These are phyloP conservation scores for Dactylellina drechsleri DNA, from an alignment of 2,329 filamentous ascomycete genomes.

Conservation along the genomic window DNA sequence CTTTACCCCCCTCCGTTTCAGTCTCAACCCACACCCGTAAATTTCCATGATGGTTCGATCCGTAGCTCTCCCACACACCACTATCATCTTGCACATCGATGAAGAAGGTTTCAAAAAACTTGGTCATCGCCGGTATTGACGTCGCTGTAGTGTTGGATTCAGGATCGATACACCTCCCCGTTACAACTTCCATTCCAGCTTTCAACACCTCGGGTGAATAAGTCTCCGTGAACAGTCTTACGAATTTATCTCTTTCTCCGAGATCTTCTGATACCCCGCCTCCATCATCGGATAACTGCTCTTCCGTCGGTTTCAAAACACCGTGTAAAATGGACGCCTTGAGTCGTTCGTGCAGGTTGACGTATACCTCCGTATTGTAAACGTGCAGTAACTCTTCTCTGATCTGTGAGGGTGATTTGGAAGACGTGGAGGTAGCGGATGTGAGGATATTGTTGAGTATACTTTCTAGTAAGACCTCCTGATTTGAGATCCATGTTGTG, in stretches of 20 bases:
- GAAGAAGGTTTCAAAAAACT: slow-evolving; percentile 56
- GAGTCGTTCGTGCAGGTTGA: slow-evolving; percentile 32
- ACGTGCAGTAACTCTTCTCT: slow-evolving; percentile 20
- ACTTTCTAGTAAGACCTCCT: slow-evolving; percentile 36
- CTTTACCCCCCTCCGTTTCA: slow-evolving; percentile 62
- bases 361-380: slow-evolving; percentile 37
- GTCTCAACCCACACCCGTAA: slow-evolving; percentile 45
- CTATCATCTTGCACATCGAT: slow-evolving; percentile 41
- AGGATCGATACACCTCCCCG: slow-evolving; percentile 66
- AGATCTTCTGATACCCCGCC: slow-evolving; percentile 65
- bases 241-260: slow-evolving; percentile 68
- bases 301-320: slow-evolving; percentile 37
- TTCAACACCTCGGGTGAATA: slow-evolving; percentile 68
- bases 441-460: slow-evolving; percentile 32
- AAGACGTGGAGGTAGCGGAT: not conserved
- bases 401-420: not conserved
- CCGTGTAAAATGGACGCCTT: slow-evolving; percentile 50
- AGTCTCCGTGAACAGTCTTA: slow-evolving; percentile 69
- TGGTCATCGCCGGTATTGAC: not conserved
- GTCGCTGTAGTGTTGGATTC: not conserved
- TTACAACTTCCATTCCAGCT: slow-evolving; percentile 69
- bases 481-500: slow-evolving; percentile 35
- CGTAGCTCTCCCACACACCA: slow-evolving; percentile 17
- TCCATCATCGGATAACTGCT: slow-evolving; percentile 25
- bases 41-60: slow-evolving; percentile 35